Evolutionary conservation across 805 yeast genomes (phyloP), one percentile per base, ranked within the genome.

Genomic region (Scheffersomyces amazonensis): DNA sequence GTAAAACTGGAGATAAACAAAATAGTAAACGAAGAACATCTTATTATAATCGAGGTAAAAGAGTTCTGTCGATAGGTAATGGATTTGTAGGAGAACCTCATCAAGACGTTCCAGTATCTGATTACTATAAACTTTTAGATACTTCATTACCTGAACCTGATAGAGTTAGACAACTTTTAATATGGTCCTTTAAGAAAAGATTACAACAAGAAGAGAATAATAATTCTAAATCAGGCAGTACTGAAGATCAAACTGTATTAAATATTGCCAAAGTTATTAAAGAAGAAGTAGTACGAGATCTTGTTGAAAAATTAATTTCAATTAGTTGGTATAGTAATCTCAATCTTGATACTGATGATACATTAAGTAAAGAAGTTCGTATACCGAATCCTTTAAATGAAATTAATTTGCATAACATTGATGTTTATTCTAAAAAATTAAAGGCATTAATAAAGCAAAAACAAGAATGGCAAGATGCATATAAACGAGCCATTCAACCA

Each of bases 11-110:
- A 10, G 33, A 39, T 17, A 32, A 13, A 16, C 28, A 23, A 35
- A 24, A 11, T 24, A 46, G 53, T 29, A 60, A 58, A 32, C 64
- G 84, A 47, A 54, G 83, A 36, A 52, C 77, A 1, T 78, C 84
- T 1, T 59, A 80, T 46, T 54, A 71, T 28, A 73, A 75, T 37
- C 64, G 93, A 23, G 93, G 93, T 6, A 82, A 81, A 49, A 60
- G 93, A 20, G 76, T 81, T 2, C 83, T 86, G 52, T 81, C 89
- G 0, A 75, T 84, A 5, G 89, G 90, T 2, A 83, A 81, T 50
- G 91, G 90, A 2, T 78, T 78, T 47, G 69, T 66, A 2, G 86
- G 82, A 0, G 73, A 72, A 21, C 90, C 90, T 2, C 90, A 84
- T 53, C 66, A 71, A 1, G 80, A 78, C 32, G 76, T 85, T 1